These are phyloP conservation scores for Ceratorhiza oryzae-sativae DNA, from an alignment of 1,284 basidiomycete genomes.

Conservation along the genomic window DNA sequence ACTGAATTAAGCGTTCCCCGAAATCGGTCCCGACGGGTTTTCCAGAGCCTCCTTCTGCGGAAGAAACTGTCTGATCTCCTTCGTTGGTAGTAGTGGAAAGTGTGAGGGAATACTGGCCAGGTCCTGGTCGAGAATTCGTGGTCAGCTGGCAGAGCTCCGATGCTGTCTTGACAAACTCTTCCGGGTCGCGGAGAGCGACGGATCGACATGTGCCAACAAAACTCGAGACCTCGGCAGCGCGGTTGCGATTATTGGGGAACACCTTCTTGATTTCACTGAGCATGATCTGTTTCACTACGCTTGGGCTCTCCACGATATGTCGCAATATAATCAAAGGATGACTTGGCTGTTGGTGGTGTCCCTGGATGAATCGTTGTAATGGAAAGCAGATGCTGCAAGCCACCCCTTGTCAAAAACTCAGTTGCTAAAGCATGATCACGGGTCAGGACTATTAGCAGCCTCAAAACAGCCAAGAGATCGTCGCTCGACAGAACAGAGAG, in stretches of 20 bases:
- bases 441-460: constrained; percentile 83
- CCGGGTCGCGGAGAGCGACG: constrained; percentile 83
- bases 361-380: constrained; percentile 60
- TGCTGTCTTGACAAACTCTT: constrained; percentile 78
- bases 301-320: constrained; percentile 84
- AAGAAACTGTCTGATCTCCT: constrained; percentile 16
- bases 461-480: constrained; percentile 78
- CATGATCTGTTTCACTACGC: constrained; percentile 76
- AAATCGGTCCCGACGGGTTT: constrained; percentile 8
- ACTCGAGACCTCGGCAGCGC: constrained; percentile 71
- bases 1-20: constrained; percentile 33
- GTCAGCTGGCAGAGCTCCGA: constrained; percentile 74
- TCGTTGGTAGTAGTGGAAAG: constrained; percentile 55
- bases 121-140: constrained; percentile 63
- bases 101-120: constrained; percentile 60
- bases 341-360: constrained; percentile 71
- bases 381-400: constrained; percentile 70
- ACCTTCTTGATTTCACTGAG: constrained; percentile 81
- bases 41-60: constrained; percentile 15
- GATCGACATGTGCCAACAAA: constrained; percentile 81
- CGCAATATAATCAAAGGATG: constrained; percentile 89
- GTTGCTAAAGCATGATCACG: constrained; percentile 67
- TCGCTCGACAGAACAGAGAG: constrained; percentile 71
- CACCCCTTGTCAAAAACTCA: constrained; percentile 69
- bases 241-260: constrained; percentile 73